A percentile compares a stretch with the other conserved stretches of the same genome.
phyloP scores from a whole-genome alignment of 208 protist species.

The Leishmania turanica region DNA sequence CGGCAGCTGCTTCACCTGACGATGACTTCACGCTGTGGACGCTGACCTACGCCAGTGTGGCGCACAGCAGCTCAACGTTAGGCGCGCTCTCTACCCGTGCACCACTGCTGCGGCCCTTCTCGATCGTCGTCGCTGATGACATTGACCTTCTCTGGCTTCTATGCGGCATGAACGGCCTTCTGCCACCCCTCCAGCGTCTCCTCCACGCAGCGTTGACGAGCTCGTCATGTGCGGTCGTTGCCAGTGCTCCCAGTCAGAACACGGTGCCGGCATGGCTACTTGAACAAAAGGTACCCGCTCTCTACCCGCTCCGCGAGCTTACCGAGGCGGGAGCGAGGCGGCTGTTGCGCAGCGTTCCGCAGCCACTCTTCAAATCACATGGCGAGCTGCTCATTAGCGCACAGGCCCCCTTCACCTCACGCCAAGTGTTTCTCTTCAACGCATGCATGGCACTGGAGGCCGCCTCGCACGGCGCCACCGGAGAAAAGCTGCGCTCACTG shows the following conservation, averaged over 20 bases:
- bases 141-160: constrained; percentile 52
- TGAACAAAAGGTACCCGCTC: constrained; percentile 27
- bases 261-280: constrained; percentile 42
- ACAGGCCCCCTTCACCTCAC: constrained; percentile 20
- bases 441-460: constrained; percentile 29
- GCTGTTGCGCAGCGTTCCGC: constrained; percentile 20
- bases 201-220: constrained; percentile 34
- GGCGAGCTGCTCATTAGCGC: constrained; percentile 7
- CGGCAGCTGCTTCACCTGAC: background rate
- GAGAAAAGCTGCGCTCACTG: background rate
- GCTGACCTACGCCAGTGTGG: constrained; percentile 16
- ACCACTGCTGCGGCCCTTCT: constrained; percentile 22
- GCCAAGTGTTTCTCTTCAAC: constrained; percentile 38
- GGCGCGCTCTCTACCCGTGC: background rate
- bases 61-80: background rate
- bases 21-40: constrained; percentile 14
- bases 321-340: constrained; percentile 27
- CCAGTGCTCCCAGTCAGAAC: constrained; percentile 39
- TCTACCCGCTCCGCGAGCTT: constrained; percentile 33
- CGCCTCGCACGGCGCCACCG: constrained; percentile 2
- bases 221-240: constrained; percentile 48
- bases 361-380: constrained; percentile 16
- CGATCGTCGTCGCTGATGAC: constrained; percentile 69
- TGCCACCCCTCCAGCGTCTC: constrained; percentile 32
- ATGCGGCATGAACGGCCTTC: constrained; percentile 32